Base-by-base conservation (phyloP, 805 yeast genomes). In the Ascoidea tarda region DNA sequence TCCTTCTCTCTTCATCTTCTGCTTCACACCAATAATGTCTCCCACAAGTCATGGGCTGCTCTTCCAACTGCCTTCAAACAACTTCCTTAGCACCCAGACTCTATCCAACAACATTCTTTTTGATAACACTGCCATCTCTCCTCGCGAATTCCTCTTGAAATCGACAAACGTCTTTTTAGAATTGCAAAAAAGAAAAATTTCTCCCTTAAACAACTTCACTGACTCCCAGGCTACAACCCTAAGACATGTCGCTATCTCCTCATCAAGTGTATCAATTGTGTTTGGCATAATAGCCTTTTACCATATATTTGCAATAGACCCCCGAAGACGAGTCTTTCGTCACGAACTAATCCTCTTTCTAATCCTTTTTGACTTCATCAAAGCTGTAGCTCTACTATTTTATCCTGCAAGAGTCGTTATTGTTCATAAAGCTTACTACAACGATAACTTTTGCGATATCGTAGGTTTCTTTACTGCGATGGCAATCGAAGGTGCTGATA, bases 401-500 rank as follows among this genome's bases (percentile, higher is more conserved):
- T 88, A 81, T 62, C 95, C 95, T 0, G 64, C 81, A 0, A 66
- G 84, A 46, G 77, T 80, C 2, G 61, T 78, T 31, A 62, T 73
- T 6, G 69, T 69, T 46, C 60, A 63, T 31, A 56, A 66, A 6
- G 67, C 79, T 6, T 79, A 78, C 62, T 74, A 71, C 52, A 71
- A 70, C 58, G 66, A 70, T 46, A 65, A 63, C 33, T 78, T 84
- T 61, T 78, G 82, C 59, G 78, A 81, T 60, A 77, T 79, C 5
- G 74, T 84, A 44, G 96, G 96, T 1, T 88, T 85, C 71, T 81
- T 87, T 65, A 84, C 95, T 1, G 86, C 90, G 3, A 73, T 81
- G 46, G 75, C 87, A 28, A 83, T 85, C 12, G 95, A 87, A 65
- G 95, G 95, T 21, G 88, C 90, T 1, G 97, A 89, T 66, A 62